Evolutionary conservation across 345 rosid genomes (phyloP), one percentile per base, ranked within the genome.

Genomic region (Linum usitatissimum): DNA sequence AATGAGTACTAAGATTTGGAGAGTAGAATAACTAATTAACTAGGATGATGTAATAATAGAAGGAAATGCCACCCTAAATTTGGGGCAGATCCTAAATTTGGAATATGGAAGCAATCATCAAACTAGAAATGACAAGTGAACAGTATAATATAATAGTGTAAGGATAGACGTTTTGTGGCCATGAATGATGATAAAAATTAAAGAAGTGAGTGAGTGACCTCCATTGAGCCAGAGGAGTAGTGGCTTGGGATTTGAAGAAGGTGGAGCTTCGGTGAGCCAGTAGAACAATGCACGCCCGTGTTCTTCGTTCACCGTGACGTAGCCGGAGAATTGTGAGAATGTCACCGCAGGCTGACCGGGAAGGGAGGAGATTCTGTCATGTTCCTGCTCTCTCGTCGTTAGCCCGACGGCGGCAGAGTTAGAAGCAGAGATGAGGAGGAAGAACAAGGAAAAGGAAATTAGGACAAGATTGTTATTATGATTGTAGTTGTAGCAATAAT

Each of bases 221-320:
- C 96, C 96, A 73, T 89, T 92, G 79, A 92, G 96, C 98, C 96
- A 92, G 49, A 92, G 93, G 75, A 89, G 73, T 34, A 92, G 96
- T 56, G 98, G 96, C 66, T 89, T 92, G 34, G 72, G 68, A 59
- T 67, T 64, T 3, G 95, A 89, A 64, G 68, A 31, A 17, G 78
- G 6, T 7, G 82, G 54, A 55, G 96, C 84, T 69, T 92, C 95
- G 7, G 86, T 92, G 8, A 92, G 51, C 95, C 95, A 92, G 73
- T 92, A 92, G 66, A 92, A 92, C 64, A 92, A 83, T 53, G 95
- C 86, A 15, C 98, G 78, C 38, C 93, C 98, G 28, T 85, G 80
- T 23, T 68, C 45, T 55, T 81, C 74, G 42, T 87, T 72, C 63
- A 92, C 96, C 9, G 83, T 84, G 61, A 92, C 80, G 67, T 87